phyloP scores from a whole-genome alignment of 352 stramenopile genomes.

The Globisporangium acanthophoron region DNA sequence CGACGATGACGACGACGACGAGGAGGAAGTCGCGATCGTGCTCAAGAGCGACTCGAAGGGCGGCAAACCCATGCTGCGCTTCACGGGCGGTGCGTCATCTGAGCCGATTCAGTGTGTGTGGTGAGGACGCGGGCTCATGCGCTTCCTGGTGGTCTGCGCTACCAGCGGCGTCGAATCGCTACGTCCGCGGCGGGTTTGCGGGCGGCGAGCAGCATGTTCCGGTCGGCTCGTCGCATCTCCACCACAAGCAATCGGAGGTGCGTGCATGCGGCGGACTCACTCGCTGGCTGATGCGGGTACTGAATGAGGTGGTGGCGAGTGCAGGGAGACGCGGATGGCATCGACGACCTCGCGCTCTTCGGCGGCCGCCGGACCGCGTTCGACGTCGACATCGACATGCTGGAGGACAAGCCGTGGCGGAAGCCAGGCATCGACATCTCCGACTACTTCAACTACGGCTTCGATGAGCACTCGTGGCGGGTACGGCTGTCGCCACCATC shows the following conservation, averaged over 20 bases:
- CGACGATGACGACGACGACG: conserved; percentile 77
- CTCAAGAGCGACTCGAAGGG: conserved; percentile 56
- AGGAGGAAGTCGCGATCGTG: conserved; percentile 81
- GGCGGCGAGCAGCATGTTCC: conserved; percentile 26
- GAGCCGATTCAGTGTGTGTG: background rate
- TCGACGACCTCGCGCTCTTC: conserved; percentile 75
- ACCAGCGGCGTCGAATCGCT: conserved; percentile 46
- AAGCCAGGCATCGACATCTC: conserved; percentile 90
- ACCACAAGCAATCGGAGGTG: conserved; percentile 22
- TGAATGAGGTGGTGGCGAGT: background rate
- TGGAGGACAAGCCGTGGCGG: conserved; percentile 90
- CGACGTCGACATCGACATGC: conserved; percentile 89
- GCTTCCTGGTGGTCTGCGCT: background rate
- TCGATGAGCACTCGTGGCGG: conserved; percentile 85
- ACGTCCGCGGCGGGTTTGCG: conserved; percentile 59
- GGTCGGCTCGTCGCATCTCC: conserved; percentile 14
- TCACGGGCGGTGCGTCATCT: conserved; percentile 38
- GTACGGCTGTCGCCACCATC: conserved; percentile 16
- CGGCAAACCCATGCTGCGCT: conserved; percentile 70
- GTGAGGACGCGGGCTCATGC: background rate
- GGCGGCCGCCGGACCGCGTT: conserved; percentile 86
- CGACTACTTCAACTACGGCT: conserved; percentile 94
- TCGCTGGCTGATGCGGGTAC: background rate
- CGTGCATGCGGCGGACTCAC: background rate
- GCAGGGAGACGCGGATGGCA: conserved; percentile 24